phyloP scores from a whole-genome alignment of 169 alveolate genomes.

The Theileria equi region DNA sequence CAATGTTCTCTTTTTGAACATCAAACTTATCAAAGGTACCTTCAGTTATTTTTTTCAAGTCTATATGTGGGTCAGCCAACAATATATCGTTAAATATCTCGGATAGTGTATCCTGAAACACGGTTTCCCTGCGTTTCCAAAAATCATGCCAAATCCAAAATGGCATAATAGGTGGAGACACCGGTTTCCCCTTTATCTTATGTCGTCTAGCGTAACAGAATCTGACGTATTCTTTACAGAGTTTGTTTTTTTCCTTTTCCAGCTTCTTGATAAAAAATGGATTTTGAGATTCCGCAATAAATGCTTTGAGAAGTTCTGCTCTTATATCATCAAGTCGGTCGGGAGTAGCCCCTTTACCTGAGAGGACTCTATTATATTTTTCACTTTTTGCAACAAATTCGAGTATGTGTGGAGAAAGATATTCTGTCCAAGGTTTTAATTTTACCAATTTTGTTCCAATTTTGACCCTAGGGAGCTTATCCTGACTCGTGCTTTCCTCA shows the following conservation, averaged over 20 bases:
- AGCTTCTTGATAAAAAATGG: not conserved
- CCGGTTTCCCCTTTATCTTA: constrained; percentile 1
- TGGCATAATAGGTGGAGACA: constrained; percentile 15
- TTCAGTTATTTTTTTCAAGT: constrained; percentile 20
- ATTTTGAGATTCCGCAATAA: not conserved
- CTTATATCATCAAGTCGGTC: not conserved
- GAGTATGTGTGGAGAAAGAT: not conserved
- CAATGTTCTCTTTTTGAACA: not conserved
- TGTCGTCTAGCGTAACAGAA: constrained; percentile 17
- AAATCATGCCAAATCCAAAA: constrained; percentile 63
- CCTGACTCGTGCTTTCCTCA: not conserved
- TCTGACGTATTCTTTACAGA: constrained; percentile 14
- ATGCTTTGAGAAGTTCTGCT: constrained; percentile 16
- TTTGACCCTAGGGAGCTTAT: not conserved
- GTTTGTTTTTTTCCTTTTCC: not conserved
- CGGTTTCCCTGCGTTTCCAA: constrained; percentile 27
- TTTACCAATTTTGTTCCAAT: not conserved
- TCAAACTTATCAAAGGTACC: constrained; percentile 37
- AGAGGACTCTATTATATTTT: not conserved
- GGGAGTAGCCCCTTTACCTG: not conserved
- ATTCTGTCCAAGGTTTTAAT: constrained; percentile 6
- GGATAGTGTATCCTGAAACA: constrained; percentile 10
- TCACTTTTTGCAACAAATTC: not conserved
- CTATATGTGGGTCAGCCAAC: constrained; percentile 39
- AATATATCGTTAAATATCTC: constrained; percentile 21